Conservation (phyloP, 148 eudicot genomes). For the Bassia scoparia region DNA sequence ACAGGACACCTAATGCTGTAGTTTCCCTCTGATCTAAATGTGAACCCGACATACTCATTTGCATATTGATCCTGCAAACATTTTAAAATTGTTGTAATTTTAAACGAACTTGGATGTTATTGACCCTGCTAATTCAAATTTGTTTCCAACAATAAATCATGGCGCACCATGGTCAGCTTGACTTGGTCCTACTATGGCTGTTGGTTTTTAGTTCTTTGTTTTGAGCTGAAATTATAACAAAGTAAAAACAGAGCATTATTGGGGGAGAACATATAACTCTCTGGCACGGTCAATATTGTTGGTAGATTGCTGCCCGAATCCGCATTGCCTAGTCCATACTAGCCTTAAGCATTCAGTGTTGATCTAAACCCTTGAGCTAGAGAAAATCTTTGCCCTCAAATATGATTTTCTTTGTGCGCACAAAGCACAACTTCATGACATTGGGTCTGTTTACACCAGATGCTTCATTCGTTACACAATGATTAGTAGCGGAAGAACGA, state of each 20-base stretch:
- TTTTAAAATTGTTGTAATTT: neutral
- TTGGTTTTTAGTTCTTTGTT: neutral
- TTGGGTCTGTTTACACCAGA: neutral
- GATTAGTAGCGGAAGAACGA: neutral
- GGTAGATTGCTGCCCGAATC: no score
- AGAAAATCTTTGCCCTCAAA: no score
- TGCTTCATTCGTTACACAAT: neutral
- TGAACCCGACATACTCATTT: neutral
- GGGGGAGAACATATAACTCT: neutral
- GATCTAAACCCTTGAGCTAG: no score
- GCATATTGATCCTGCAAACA: neutral
- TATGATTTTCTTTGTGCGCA: neutral
- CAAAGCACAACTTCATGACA: neutral
- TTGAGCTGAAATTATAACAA: neutral
- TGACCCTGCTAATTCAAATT: neutral
- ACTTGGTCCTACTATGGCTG: neutral
- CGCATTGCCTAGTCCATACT: no score
- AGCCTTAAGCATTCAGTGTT: no score
- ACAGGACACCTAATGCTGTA: neutral
- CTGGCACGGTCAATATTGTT: neutral
- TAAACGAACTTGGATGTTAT: neutral
- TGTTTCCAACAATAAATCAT: neutral
- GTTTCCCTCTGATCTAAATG: neutral
- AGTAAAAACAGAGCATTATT: neutral
- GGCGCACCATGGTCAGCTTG: neutral